phyloP scores from a whole-genome alignment of 75 land plant species.

The Pinus albicaulis region DNA sequence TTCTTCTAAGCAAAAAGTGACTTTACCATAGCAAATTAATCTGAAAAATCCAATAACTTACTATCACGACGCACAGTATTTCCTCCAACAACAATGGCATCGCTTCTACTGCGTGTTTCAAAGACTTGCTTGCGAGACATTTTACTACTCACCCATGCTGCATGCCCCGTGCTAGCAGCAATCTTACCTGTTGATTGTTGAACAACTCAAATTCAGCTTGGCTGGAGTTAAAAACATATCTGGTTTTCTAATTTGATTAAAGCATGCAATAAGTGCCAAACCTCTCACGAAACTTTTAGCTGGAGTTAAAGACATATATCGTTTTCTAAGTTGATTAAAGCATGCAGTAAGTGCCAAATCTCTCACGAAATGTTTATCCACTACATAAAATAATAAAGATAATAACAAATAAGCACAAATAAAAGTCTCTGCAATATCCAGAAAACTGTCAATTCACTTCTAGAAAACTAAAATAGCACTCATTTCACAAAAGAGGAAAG shows the following conservation, averaged over 20 bases:
- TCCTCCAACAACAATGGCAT: slow-evolving; percentile 97
- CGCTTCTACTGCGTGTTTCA: slow-evolving; percentile 83
- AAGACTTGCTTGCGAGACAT: slow-evolving; percentile 77
- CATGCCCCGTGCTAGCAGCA: slow-evolving; percentile 97
- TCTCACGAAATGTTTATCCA: not conserved
- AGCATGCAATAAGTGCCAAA: not conserved
- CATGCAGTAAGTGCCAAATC: not conserved
- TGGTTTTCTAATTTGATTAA: slow-evolving; percentile 1
- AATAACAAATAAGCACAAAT: not conserved
- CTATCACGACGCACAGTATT: slow-evolving; percentile 97
- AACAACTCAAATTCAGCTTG: not conserved
- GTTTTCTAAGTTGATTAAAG: not conserved
- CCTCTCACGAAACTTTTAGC: not conserved
- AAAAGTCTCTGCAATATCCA: slow-evolving; percentile 2
- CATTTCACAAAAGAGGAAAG: slow-evolving; percentile 5
- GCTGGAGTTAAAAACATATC: not conserved
- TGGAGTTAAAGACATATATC: not conserved
- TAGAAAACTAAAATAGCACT: not conserved
- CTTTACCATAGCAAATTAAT: not conserved
- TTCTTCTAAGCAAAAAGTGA: not conserved
- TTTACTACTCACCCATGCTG: slow-evolving; percentile 96
- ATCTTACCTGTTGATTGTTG: slow-evolving; percentile 71
- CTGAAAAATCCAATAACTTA: slow-evolving; percentile 14
- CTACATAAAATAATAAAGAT: not conserved
- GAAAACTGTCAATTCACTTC: slow-evolving; percentile 1